Conservation (phyloP, 305 asterid genomes). For the Rubia peregrina region DNA sequence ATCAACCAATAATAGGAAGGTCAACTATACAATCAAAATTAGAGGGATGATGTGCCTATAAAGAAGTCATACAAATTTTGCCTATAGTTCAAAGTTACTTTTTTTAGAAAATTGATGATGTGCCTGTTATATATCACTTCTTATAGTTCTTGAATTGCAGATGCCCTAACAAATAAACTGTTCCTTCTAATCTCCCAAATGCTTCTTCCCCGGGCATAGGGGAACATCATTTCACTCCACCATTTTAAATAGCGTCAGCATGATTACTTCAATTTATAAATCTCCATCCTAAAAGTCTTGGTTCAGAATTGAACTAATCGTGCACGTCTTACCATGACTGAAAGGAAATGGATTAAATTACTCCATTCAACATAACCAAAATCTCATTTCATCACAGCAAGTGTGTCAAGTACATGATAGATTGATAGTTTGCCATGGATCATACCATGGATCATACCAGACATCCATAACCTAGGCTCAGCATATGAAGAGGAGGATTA, state of each 20-base stretch:
- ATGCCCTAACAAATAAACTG: not conserved
- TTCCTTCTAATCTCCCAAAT: not conserved
- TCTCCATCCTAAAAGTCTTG: not conserved
- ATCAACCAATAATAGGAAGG: not conserved
- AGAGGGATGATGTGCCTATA: not conserved
- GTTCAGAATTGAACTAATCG: not conserved
- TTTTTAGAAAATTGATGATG: not conserved
- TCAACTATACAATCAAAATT: not conserved
- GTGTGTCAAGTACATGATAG: too few species aligned
- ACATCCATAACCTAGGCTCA: too few species aligned
- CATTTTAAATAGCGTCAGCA: not conserved
- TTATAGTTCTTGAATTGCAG: not conserved
- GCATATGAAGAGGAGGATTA: too few species aligned
- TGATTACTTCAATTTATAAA: not conserved
- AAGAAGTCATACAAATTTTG: not conserved
- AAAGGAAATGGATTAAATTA: not conserved
- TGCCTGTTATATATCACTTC: not conserved
- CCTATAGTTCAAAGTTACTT: not conserved
- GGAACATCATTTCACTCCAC: not conserved
- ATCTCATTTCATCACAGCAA: not conserved
- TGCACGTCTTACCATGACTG: not conserved
- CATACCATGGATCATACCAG: too few species aligned
- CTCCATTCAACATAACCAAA: not conserved
- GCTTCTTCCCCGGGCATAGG: not conserved
- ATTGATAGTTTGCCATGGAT: too few species aligned